Percentiles rank a stretch among this genome's conserved stretches.
Evolutionary conservation across 176 grass and related monocot species (phyloP).

Genomic region (Otatea glauca): DNA sequence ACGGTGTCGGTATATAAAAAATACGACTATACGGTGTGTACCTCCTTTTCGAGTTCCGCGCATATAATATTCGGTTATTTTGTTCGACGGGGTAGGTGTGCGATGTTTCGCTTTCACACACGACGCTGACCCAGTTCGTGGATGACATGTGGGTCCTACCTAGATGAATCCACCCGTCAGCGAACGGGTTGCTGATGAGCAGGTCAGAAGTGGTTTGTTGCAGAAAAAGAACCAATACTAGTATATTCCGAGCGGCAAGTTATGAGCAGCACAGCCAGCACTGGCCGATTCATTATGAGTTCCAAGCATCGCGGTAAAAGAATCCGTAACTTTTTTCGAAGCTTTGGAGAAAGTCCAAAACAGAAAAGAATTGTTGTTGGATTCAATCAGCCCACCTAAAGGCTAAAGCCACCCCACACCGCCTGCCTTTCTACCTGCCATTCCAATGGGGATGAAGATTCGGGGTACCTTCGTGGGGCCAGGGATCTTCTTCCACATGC

Average conservation of each 20-base stretch:
- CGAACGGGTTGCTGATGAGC: rapidly evolving
- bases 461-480: not conserved
- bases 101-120: not conserved
- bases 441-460: conserved; percentile 17
- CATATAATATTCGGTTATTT: conserved; percentile 27
- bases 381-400: not conserved
- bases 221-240: not conserved
- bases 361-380: not conserved
- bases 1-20: too few relatives aligned
- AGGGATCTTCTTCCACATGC: conserved; percentile 12
- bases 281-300: conserved; percentile 36
- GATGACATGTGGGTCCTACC: not conserved
- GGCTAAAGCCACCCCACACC: not conserved
- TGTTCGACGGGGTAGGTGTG: conserved; percentile 18
- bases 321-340: not conserved
- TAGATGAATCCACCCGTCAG: rapidly evolving
- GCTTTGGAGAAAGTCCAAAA: not conserved
- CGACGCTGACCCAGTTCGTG: rapidly evolving
- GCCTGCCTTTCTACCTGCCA: not conserved
- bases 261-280: not conserved
- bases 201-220: not conserved
- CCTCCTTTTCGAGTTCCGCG: conserved; percentile 21
- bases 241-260: not conserved
- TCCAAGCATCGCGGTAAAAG: conserved; percentile 33
- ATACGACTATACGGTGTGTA: too few relatives aligned